Base-by-base conservation (phyloP, 352 stramenopile species). In the Phytophthora ohioensis region DNA sequence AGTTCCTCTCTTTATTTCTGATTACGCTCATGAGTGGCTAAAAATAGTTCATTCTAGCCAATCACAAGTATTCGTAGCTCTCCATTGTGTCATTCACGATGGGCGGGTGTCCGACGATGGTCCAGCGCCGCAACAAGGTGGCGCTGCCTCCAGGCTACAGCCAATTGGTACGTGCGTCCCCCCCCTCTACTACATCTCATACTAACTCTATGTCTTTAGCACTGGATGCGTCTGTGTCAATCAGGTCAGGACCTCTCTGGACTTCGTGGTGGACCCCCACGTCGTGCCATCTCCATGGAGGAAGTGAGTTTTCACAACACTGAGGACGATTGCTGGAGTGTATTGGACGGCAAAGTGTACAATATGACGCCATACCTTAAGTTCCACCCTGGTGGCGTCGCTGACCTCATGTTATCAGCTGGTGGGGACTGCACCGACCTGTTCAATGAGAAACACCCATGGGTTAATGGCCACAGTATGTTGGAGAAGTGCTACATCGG, bases 391-490 rank as follows among this genome's bases (percentile, higher is more conserved):
- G 97, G 98, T n/a, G 98, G 98, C 31, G 70, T 97, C 47, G 73
- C 84, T 21, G 97, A 98, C 75, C 81, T 99, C 17, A 88, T 99
- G 72, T 78, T 91, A 55, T 80, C 78, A 13, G 94, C 92, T 9
- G 98, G 97, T n/a, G 91, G 84, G 15, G 97, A 99, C 85, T 98
- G 86, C 60, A 99, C 97, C 3, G 84, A 83, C 32, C 76, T 99
- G 6, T 99, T 99, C 80, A 97, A 99, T 65, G 98, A 99, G 73
- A 97, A 98, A 74, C 97, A 99, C 76, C 73, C 80, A 21, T 99
- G 97, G 95, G 93, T 99, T 17, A 99, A 98, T 71, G 87, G 82
- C 54, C 88, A 96, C 71, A 76, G 79, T 55, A 97, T 97, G 89
- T 72, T 98, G n/a, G 84, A 95, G 62, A 94, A 94, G 79, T 96